Evolutionary conservation across 495 filamentous ascomycete species (phyloP).

Genomic region (Margaritispora aquatica): DNA sequence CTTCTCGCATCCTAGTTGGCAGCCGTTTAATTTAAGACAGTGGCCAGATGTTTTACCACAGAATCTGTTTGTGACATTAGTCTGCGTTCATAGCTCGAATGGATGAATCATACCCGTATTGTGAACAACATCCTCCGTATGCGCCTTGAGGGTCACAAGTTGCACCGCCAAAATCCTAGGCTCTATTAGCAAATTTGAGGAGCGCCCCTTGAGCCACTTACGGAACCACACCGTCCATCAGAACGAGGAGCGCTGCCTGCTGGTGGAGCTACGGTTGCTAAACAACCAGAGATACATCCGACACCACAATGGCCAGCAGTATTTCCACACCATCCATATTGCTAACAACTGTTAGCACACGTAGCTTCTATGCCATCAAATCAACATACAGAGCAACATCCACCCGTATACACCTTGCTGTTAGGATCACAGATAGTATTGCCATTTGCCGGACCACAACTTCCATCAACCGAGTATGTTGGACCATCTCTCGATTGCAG

Average conservation of each 20-base stretch:
- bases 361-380: not conserved
- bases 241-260: slow-evolving; percentile 10
- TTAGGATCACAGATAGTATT: slow-evolving; percentile 38
- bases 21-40: slow-evolving; percentile 24
- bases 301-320: slow-evolving; percentile 24
- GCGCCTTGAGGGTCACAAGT: slow-evolving; percentile 23
- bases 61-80: slow-evolving; percentile 12
- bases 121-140: slow-evolving; percentile 27
- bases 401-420: slow-evolving; percentile 15
- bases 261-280: slow-evolving; percentile 1
- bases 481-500: slow-evolving; percentile 11
- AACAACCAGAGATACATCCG: slow-evolving; percentile 28
- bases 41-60: slow-evolving; percentile 21
- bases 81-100: too few species aligned
- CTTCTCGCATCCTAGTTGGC: slow-evolving; percentile 21
- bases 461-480: slow-evolving; percentile 33
- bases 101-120: slow-evolving; percentile 24
- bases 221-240: slow-evolving; percentile 25
- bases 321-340: slow-evolving; percentile 29
- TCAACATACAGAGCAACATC: slow-evolving; percentile 23
- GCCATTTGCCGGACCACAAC: slow-evolving; percentile 38
- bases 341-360: slow-evolving; percentile 4
- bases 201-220: not conserved
- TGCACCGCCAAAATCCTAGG: slow-evolving; percentile 17
- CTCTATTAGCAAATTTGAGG: not conserved